Base-by-base conservation (phyloP, 345 rosid species). In the Populus davidiana region DNA sequence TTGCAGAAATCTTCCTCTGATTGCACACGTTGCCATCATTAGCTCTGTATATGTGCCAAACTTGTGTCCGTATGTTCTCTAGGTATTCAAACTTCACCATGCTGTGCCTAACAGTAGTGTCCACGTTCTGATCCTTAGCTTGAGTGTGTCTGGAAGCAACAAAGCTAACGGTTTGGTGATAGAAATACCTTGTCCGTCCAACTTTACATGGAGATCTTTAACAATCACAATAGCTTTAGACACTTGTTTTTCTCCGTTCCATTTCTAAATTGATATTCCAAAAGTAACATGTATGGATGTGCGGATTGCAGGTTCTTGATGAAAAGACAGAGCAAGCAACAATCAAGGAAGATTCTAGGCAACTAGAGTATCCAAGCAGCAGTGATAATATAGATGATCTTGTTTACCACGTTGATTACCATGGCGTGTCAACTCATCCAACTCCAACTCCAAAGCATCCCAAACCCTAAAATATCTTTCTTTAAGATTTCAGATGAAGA, bases 371-470 rank as follows among this genome's bases (percentile, higher is more conserved):
- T 72, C 31, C 63, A 49, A 74, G 75, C 61, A 75, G 73, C 61
- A 17, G 25, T 2, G 69, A 81, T 47, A 20, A 44, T 13, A 31
- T 49, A 1, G 85, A 85, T 47, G 86, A 79, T 43, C 80, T 68
- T 20, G 74, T 75, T 74, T 88, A 88, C 75, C 89, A 88, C 66
- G 81, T 80, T 10, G 92, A 89, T 64, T 88, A 89, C 84, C 87
- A 86, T 76, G 92, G 89, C 59, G 89, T 84, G 49, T 82, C 85
- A 23, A 87, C 92, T 71, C 92, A 89, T 84, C 92, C 91, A 61
- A 77, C 83, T 65, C 92, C 92, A 21, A 81, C 88, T 70, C 92
- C 92, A 18, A 88, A 81, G 75, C 89, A 89, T 80, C 90, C 90
- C n/a, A 82, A 39, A 56, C 91, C 90, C 27, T 85, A 75, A 50